Evolutionary conservation across 169 alveolate genomes (phyloP), one percentile per base, ranked within the genome.

Genomic region (Plasmodium gaboni): DNA sequence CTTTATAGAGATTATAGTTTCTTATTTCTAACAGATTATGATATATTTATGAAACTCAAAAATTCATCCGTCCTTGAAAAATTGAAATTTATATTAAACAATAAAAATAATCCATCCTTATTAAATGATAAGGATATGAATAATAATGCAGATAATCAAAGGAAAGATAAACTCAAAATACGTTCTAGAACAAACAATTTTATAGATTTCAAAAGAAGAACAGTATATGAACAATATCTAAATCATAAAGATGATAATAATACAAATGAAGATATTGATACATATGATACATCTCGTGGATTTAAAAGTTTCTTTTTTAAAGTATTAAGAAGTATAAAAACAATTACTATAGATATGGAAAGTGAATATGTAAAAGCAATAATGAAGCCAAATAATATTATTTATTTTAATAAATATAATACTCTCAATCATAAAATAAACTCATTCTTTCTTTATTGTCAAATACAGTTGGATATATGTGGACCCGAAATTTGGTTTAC

Each of bases 401-500:
- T 80, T 32, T 64, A 65, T 50, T 80, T 80, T 80, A 68, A 64
- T 50, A 80, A 65, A 57, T 80, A 80, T 70, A 48, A 80, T 50
- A 65, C 53, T 17, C 28, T 42, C 17, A 80, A 80, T 53, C 2
- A 10, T 57, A 80, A 80, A 65, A 80, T 80, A 65, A 80, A 80
- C 28, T 65, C 61, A 6, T 80, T 80, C 9, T 80, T 80, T 44
- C 78, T 80, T 50, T 80, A 65, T 70, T 68, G 50, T 15, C 89
- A 80, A 80, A 53, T 80, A 55, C 60, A 22, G 44, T 80, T 67
- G 19, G 89, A 80, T 22, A 67, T 80, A 51, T 80, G 78, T 65
- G 89, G 89, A 1, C 89, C 89, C 0, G 89, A 80, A 28, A 48
- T 80, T 50, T 80, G 89, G 89, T 68, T 67, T 51, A 80, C 89